These are phyloP conservation scores for Penicillium odoratum DNA, from an alignment of 495 filamentous ascomycete species.

Conservation along the genomic window DNA sequence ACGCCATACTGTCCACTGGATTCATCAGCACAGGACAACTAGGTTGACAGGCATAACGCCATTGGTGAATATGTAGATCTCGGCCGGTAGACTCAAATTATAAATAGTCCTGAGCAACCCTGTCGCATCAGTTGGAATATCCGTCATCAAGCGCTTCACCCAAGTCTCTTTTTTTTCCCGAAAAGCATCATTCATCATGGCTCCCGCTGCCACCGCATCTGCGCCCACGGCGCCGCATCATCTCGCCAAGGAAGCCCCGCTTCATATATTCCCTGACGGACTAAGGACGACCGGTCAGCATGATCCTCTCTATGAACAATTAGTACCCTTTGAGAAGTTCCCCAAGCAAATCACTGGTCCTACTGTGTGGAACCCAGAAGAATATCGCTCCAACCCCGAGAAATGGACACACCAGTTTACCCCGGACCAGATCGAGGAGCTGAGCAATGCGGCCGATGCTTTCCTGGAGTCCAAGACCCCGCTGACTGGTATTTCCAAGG, in stretches of 20 bases:
- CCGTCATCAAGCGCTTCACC: not conserved
- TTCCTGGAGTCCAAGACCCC: slow-evolving; percentile 64
- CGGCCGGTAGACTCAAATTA: slow-evolving; percentile 16
- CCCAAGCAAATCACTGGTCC: slow-evolving; percentile 69
- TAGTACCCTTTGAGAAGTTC: slow-evolving; percentile 69
- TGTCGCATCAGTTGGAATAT: not conserved
- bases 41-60: not conserved
- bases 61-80: slow-evolving; percentile 9
- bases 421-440: slow-evolving; percentile 62
- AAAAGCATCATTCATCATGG: slow-evolving; percentile 27
- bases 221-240: slow-evolving; percentile 34
- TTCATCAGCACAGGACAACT: slow-evolving; percentile 14
- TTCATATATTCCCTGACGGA: slow-evolving; percentile 49
- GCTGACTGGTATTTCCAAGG: slow-evolving; percentile 70
- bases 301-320: slow-evolving; percentile 61
- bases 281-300: slow-evolving; percentile 74
- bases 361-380: slow-evolving; percentile 72
- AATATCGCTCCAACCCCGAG: slow-evolving; percentile 65
- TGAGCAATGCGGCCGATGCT: slow-evolving; percentile 61
- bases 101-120: slow-evolving; percentile 19
- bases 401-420: slow-evolving; percentile 72
- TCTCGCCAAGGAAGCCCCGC: slow-evolving; percentile 25
- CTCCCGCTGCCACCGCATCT: slow-evolving; percentile 35
- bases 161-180: not conserved
- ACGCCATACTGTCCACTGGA: slow-evolving; percentile 27